These are phyloP conservation scores for Tremellales sp. DNA, from an alignment of 1,284 basidiomycete species.

Conservation along the genomic window DNA sequence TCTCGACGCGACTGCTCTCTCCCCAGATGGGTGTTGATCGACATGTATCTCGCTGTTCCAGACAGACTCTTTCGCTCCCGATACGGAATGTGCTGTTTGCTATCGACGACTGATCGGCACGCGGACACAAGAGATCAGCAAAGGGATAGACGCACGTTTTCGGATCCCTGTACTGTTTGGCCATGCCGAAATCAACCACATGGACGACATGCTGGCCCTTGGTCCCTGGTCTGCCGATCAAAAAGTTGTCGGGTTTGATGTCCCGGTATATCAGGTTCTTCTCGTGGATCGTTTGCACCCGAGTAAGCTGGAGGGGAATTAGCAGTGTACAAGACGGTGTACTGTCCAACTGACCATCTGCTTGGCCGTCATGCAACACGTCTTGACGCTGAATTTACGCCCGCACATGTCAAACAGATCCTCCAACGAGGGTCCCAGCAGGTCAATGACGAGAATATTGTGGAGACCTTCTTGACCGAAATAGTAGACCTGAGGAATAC, in stretches of 20 bases:
- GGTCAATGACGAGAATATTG: slow-evolving; percentile 94
- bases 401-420: slow-evolving; percentile 96
- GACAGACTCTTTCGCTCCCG: slow-evolving; percentile 89
- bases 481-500: slow-evolving; percentile 94
- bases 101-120: no score
- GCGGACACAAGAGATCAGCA: not conserved
- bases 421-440: slow-evolving; percentile 87
- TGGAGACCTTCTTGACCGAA: slow-evolving; percentile 97
- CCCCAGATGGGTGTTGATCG: slow-evolving; percentile 93
- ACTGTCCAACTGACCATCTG: slow-evolving; percentile 70
- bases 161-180: slow-evolving; percentile 94
- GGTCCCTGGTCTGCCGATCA: slow-evolving; percentile 84
- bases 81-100: slow-evolving; percentile 92
- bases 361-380: slow-evolving; percentile 92
- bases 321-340: not conserved
- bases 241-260: slow-evolving; percentile 96
- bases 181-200: slow-evolving; percentile 93
- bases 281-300: slow-evolving; percentile 93
- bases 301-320: slow-evolving; percentile 58
- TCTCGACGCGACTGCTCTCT: slow-evolving; percentile 92
- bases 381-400: slow-evolving; percentile 90
- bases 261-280: slow-evolving; percentile 97
- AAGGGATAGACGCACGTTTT: slow-evolving; percentile 59
- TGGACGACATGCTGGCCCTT: slow-evolving; percentile 82
- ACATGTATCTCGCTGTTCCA: slow-evolving; percentile 91